These are phyloP conservation scores for Endogone sp. DNA, from an alignment of 192 early-diverging fungal species.

Conservation along the genomic window DNA sequence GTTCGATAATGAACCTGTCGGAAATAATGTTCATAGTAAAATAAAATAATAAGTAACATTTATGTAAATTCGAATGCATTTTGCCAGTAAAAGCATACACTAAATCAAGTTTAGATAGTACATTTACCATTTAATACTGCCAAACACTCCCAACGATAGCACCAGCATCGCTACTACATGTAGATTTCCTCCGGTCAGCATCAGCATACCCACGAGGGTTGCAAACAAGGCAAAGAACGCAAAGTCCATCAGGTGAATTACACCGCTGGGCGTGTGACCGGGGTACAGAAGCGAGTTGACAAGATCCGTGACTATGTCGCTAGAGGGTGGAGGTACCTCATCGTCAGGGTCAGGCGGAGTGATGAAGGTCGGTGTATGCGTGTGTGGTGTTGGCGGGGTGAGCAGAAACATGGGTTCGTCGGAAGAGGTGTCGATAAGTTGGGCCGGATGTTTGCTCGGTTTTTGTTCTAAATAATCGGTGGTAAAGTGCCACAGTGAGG, in stretches of 20 bases:
- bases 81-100: too few relatives aligned
- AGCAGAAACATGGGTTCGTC: background rate
- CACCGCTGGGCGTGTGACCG: slow-evolving; percentile 28
- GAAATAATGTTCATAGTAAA: too few relatives aligned
- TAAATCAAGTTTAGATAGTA: too few relatives aligned
- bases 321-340: too few relatives aligned
- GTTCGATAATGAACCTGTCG: too few relatives aligned
- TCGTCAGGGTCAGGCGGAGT: background rate
- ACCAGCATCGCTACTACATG: slow-evolving; percentile 32
- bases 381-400: background rate
- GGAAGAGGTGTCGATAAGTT: too few relatives aligned
- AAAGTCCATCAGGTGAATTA: slow-evolving; percentile 27
- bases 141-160: slow-evolving; percentile 23
- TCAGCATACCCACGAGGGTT: slow-evolving; percentile 14
- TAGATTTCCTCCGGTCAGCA: slow-evolving; percentile 22
- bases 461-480: too few relatives aligned
- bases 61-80: too few relatives aligned
- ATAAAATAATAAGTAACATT: too few relatives aligned
- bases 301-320: slow-evolving; percentile 19
- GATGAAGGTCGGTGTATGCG: background rate
- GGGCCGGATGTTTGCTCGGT: too few relatives aligned
- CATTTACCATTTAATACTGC: slow-evolving; percentile 26
- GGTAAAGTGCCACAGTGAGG: too few relatives aligned
- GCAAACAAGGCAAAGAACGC: slow-evolving; percentile 32
- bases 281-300: slow-evolving; percentile 33